These are phyloP conservation scores for Somion occarium DNA, from an alignment of 1,284 basidiomycete genomes.

Conservation along the genomic window DNA sequence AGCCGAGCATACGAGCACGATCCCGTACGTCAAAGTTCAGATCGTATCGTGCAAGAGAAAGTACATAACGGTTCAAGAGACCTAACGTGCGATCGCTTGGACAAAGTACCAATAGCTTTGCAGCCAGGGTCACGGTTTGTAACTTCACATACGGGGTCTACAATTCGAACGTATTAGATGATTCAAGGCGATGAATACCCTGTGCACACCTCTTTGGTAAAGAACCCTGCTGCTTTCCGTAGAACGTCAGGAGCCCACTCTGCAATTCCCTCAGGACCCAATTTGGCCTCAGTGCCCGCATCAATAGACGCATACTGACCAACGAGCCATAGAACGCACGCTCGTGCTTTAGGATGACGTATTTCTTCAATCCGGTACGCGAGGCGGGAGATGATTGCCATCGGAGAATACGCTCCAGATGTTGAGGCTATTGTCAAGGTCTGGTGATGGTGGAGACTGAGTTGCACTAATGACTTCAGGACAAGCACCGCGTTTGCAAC, in stretches of 20 bases:
- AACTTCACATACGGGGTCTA: constrained; percentile 70
- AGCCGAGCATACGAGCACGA: constrained; percentile 75
- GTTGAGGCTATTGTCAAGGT: constrained; percentile 22
- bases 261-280: constrained; percentile 42
- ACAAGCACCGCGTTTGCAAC: constrained; percentile 80
- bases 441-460: constrained; percentile 42
- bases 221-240: constrained; percentile 70
- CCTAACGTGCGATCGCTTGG: constrained; percentile 47
- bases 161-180: not conserved
- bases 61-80: constrained; percentile 66
- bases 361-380: constrained; percentile 76
- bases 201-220: constrained; percentile 57
- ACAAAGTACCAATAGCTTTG: constrained; percentile 75
- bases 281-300: constrained; percentile 5
- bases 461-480: constrained; percentile 78
- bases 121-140: constrained; percentile 77
- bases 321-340: constrained; percentile 87
- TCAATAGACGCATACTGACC: constrained; percentile 70
- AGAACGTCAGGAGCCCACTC: constrained; percentile 85
- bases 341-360: constrained; percentile 70
- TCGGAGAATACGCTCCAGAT: constrained; percentile 42
- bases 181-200: not conserved
- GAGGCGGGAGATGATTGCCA: constrained; percentile 70
- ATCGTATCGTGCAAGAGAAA: constrained; percentile 87
- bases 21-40: constrained; percentile 85